A percentile compares a stretch with the other conserved stretches of the same genome.
These are phyloP conservation scores for Thermomyces lanuginosus DNA, from an alignment of 2,329 filamentous ascomycete genomes.

Conservation along the genomic window DNA sequence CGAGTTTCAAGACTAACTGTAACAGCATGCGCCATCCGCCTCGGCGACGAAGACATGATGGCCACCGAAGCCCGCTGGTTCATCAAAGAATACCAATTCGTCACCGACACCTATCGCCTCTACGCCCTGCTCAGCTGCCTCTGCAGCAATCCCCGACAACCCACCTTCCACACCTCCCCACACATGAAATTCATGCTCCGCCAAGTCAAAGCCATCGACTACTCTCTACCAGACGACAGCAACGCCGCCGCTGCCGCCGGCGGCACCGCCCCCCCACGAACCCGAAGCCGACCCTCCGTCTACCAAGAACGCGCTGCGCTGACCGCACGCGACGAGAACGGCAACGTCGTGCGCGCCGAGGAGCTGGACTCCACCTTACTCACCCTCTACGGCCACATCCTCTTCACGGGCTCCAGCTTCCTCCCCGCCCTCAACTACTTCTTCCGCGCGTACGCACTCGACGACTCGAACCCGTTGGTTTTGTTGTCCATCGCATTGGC, in stretches of 20 bases:
- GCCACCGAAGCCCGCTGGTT: slow-evolving; percentile 65
- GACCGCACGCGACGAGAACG: slow-evolving; percentile 21
- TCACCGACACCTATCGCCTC: slow-evolving; percentile 68
- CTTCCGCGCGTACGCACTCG: slow-evolving; percentile 55
- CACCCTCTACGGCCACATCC: slow-evolving; percentile 77
- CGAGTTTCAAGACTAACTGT: slow-evolving; percentile 10
- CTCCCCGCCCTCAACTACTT: slow-evolving; percentile 78
- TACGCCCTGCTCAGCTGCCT: slow-evolving; percentile 64
- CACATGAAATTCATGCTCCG: slow-evolving; percentile 83
- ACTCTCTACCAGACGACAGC: slow-evolving; percentile 37
- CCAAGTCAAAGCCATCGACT: slow-evolving; percentile 82
- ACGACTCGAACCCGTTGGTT: slow-evolving; percentile 60
- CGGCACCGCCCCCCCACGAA: too few relatives aligned
- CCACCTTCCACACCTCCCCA: slow-evolving; percentile 58
- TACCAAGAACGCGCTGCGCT: slow-evolving; percentile 29
- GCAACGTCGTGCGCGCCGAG: slow-evolving; percentile 20
- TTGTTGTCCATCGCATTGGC: slow-evolving; percentile 66
- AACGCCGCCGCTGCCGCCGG: neutral
- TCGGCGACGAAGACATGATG: slow-evolving; percentile 60
- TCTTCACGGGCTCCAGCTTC: slow-evolving; percentile 71
- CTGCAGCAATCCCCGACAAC: slow-evolving; percentile 46
- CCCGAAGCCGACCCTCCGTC: too few relatives aligned
- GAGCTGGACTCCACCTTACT: slow-evolving; percentile 65
- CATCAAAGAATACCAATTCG: slow-evolving; percentile 64
- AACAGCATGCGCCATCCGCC: slow-evolving; percentile 62